A percentile compares a stretch with the other conserved stretches of the same genome.
phyloP scores from a whole-genome alignment of 441 rosid genomes.

The Pelargonium australe region DNA sequence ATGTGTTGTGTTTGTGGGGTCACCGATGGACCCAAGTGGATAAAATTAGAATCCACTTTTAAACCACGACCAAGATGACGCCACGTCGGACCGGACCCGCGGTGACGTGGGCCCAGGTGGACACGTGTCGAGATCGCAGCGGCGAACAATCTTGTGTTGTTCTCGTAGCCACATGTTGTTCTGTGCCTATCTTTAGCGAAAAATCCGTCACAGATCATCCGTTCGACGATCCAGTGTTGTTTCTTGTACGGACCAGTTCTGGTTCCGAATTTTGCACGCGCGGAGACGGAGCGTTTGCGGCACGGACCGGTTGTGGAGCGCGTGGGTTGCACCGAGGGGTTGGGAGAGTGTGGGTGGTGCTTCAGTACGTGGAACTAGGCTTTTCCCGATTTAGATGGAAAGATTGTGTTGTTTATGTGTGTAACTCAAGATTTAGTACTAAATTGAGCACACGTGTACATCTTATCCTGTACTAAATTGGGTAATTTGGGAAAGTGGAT shows the following conservation, averaged over 20 bases:
- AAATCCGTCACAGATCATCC: background rate
- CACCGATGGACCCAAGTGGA: slow-evolving; percentile 4
- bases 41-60: background rate
- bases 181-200: background rate
- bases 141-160: background rate
- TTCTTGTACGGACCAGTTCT: background rate
- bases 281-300: background rate
- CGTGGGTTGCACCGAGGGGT: background rate
- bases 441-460: slow-evolving; percentile 1
- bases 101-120: background rate
- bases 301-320: background rate
- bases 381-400: background rate
- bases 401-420: background rate
- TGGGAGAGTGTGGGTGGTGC: background rate
- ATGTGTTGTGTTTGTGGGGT: background rate
- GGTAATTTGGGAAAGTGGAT: background rate
- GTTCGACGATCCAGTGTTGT: background rate
- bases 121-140: background rate
- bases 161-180: slow-evolving; percentile 7
- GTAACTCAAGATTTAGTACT: slow-evolving; percentile 6
- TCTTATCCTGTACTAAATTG: background rate
- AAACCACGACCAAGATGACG: slow-evolving; percentile 1
- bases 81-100: slow-evolving; percentile 7
- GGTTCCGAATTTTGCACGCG: background rate
- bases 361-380: background rate